Evolutionary conservation across 2,329 filamentous ascomycete species (phyloP), one percentile per base, ranked within the genome.

Genomic region (Diaporthe ilicicola): DNA sequence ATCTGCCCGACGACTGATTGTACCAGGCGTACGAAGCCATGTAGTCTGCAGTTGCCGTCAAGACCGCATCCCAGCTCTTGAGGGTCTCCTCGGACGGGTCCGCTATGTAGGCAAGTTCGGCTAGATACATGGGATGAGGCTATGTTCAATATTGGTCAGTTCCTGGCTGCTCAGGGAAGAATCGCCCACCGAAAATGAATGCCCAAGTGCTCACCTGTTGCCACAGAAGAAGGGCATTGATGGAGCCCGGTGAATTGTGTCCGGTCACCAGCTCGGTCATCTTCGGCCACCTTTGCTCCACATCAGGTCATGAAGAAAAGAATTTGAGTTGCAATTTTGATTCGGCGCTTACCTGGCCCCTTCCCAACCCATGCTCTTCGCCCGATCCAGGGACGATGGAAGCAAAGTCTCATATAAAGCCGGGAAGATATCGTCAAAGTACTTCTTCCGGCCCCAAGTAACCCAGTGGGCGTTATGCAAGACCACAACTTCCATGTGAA

Each of bases 221-320:
- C 85, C 85, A 87, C 62, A 87, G 82, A n/a, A 87, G 78, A 1
- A 87, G 77, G 29, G 79, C 82, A 72, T 88, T 87, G 67, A 87
- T 85, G 48, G 84, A 82, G 1, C 86, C 85, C 1, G 86, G 86
- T 1, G 85, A 84, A 66, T 80, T 84, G 15, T 81, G 77, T 6
- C 84, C 85, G 0, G 81, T 83, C 0, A 80, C 79, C 70, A 61
- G 70, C 22, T 88, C 85, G 37, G 82, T 85, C 85, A 87, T 64
- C 8, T 64, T 64, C 29, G 59, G 59, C 59, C 59, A 64, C 13
- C 59, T 64, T 37, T 46, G n/a, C 2, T 10, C 10, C 5, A 42
- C n/a, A 19, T 29, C 27, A 19, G 44, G 22, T 2, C n/a, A 12
- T 3, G 6, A 12, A 9, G 7, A n/a, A 22, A 5, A 10, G 19